Base-by-base conservation (phyloP, 768 basidiomycete species). In the Russula virescens region DNA sequence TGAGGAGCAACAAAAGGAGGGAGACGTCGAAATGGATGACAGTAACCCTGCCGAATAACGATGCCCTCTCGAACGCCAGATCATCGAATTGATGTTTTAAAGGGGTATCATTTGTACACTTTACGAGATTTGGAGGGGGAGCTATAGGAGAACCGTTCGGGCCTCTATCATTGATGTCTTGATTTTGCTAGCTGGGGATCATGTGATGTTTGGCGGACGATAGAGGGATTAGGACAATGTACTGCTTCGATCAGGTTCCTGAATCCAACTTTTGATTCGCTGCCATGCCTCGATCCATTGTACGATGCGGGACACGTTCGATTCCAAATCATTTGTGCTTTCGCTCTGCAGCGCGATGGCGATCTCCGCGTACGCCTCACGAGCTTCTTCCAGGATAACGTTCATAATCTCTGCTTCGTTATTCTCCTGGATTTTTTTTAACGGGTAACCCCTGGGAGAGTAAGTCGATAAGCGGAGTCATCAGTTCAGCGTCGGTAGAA, bases 381-480 rank as follows among this genome's bases (percentile, higher is more conserved):
- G 80, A 4, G 96, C 95, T 73, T 99, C 97, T 35, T 91, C 88
- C 13, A 89, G 76, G 42, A 97, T 86, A 55, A 94, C 85, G 70
- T 91, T 80, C 94, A 98, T 97, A 71, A 99, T 98, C 77, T 99
- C 97, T 14, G 95, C 94, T 70, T 95, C 89, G 73, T 98, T 95
- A 74, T 99, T 99, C 75, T 99, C 97, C 72, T 95, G 90, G 5
- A 99, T 92, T 75, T 99, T 99, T 73, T 91, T 91, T 52, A 94
- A 73, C 1, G 89, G 77, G 71, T 98, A 98, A 10, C 83, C 82
- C 64, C 95, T 98, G 73, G 2, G 46, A 31, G 35, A 28, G n/a
- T 5, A 43, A 53, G 31, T 53, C 51, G 31, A 34, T 28, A 63
- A 43, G 25, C 7, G 46, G 31, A 23, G 34, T 34, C 23, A 43